These are phyloP conservation scores for Mucor mucedo DNA, from an alignment of 371 early-diverging fungal genomes.

Conservation along the genomic window DNA sequence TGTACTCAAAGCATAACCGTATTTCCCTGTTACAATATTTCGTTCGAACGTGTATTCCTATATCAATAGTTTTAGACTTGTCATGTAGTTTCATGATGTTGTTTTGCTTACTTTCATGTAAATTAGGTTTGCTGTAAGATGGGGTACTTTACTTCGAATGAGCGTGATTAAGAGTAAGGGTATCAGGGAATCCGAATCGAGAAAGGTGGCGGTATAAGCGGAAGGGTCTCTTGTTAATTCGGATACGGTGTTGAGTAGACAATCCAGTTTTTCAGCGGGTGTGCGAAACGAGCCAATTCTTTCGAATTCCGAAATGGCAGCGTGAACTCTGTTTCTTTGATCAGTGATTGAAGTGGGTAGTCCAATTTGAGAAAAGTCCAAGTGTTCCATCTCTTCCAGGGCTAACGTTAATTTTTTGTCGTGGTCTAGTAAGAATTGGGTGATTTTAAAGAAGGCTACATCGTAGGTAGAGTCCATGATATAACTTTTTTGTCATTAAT, in stretches of 20 bases:
- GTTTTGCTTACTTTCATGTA: constrained; percentile 56
- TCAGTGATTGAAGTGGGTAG: constrained; percentile 39
- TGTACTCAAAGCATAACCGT: constrained; percentile 61
- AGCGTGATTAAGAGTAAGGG: constrained; percentile 57
- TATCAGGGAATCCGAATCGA: constrained; percentile 55
- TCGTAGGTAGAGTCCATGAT: constrained; percentile 65
- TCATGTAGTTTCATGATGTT: background rate
- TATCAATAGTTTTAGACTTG: too few species aligned
- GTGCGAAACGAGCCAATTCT: constrained; percentile 58
- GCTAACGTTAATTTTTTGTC: constrained; percentile 46
- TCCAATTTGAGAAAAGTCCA: constrained; percentile 61
- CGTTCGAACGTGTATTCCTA: constrained; percentile 57
- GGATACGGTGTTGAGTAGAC: constrained; percentile 46
- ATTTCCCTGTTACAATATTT: constrained; percentile 46
- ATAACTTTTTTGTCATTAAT: constrained; percentile 26
- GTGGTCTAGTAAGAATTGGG: constrained; percentile 38
- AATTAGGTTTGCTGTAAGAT: constrained; percentile 56
- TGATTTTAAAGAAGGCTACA: constrained; percentile 62
- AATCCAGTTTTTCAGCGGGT: constrained; percentile 57
- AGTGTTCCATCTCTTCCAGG: constrained; percentile 43
- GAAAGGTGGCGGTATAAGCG: background rate
- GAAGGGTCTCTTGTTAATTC: constrained; percentile 24
- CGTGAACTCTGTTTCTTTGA: constrained; percentile 35
- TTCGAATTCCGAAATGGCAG: constrained; percentile 52
- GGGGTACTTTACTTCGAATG: constrained; percentile 56